Percentiles rank a stretch among this genome's conserved stretches.
These are phyloP conservation scores for Chromosphaera perkinsii DNA, from an alignment of 208 protist species.

Conservation along the genomic window DNA sequence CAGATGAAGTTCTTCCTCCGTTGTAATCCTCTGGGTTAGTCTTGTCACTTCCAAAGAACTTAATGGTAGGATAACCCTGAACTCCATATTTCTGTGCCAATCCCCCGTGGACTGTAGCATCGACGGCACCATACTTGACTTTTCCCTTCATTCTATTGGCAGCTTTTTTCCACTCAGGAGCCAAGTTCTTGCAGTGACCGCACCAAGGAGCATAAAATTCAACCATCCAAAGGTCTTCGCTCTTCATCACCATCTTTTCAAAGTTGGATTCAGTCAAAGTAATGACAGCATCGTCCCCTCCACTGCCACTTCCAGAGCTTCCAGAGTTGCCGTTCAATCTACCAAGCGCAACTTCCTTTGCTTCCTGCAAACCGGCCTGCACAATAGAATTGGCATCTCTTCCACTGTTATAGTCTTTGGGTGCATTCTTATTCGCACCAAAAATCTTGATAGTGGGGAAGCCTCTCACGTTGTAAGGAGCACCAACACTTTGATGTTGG, in stretches of 20 bases:
- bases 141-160: constrained; percentile 18
- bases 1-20: background rate
- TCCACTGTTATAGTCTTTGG: constrained; percentile 2
- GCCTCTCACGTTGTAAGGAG: constrained; percentile 21
- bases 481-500: constrained; percentile 1
- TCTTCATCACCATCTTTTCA: constrained; percentile 19
- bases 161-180: constrained; percentile 20
- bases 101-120: constrained; percentile 11
- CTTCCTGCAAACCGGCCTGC: constrained; percentile 13
- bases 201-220: constrained; percentile 35
- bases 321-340: constrained; percentile 13
- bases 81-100: constrained; percentile 13
- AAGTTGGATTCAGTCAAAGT: constrained; percentile 19
- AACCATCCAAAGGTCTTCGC: constrained; percentile 17
- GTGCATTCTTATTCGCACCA: constrained; percentile 1
- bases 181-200: constrained; percentile 35
- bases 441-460: constrained; percentile 41
- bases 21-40: constrained; percentile 4
- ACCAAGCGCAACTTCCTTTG: background rate
- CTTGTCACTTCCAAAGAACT: background rate
- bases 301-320: no score
- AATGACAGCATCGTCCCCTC: no score
- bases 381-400: constrained; percentile 9
- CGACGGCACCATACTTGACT: constrained; percentile 24
- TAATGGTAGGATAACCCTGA: constrained; percentile 22